These are phyloP conservation scores for Elsinoe perseae DNA, from an alignment of 2,329 filamentous ascomycete genomes.

Conservation along the genomic window DNA sequence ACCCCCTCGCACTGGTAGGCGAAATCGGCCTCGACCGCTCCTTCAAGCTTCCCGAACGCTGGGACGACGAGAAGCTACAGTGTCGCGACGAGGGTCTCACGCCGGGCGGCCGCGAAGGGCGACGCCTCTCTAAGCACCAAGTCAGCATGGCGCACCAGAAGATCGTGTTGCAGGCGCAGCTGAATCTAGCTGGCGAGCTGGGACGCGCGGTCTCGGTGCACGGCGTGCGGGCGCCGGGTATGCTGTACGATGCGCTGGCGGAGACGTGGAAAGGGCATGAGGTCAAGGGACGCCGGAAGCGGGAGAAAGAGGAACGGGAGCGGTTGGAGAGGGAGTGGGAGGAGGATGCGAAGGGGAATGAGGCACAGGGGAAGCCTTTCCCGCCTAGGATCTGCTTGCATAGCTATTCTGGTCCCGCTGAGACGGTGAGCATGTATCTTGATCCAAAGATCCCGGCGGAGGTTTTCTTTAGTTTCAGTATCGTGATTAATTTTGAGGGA, in stretches of 20 bases:
- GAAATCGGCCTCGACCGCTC: constrained; percentile 72
- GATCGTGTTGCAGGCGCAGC: constrained; percentile 56
- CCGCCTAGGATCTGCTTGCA: constrained; percentile 89
- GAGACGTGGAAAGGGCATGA: constrained; percentile 57
- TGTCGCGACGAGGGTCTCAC: constrained; percentile 48
- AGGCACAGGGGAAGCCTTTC: constrained; percentile 45
- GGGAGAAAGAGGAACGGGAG: constrained; percentile 55
- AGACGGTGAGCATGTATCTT: constrained; percentile 71
- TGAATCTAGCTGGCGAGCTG: constrained; percentile 63
- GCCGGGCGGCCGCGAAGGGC: constrained; percentile 62
- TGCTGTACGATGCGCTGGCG: constrained; percentile 57
- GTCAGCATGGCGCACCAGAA: constrained; percentile 64
- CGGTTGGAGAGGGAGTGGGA: constrained; percentile 45
- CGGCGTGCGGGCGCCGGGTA: constrained; percentile 68
- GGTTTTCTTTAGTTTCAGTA: constrained; percentile 84
- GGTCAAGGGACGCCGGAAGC: background rate
- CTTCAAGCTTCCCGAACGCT: constrained; percentile 62
- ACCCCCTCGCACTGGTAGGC: constrained; percentile 61
- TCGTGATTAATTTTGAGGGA: constrained; percentile 66
- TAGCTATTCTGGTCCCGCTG: constrained; percentile 74
- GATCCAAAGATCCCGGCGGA: constrained; percentile 62
- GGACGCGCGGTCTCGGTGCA: constrained; percentile 60
- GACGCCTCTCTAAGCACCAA: constrained; percentile 58
- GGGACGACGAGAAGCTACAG: constrained; percentile 37
- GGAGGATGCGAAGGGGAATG: background rate